Evolutionary conservation across 108 stramenopile genomes (phyloP).

Genomic region (Craspedostauros australis): DNA sequence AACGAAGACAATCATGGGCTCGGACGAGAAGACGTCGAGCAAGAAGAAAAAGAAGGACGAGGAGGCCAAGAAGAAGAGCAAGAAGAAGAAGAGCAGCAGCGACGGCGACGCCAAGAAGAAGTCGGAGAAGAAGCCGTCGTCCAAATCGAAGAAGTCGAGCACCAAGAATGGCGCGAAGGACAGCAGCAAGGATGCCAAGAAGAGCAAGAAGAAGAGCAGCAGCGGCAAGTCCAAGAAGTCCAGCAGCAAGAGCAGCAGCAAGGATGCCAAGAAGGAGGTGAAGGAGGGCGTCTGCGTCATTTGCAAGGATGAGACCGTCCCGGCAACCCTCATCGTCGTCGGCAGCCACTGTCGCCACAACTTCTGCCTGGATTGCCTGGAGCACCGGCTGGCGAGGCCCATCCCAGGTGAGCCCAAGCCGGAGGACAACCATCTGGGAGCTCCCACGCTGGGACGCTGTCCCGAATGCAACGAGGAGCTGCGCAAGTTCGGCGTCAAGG

Average conservation of each 20-base stretch:
- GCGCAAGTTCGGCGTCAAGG: constrained; percentile 16
- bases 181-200: not conserved
- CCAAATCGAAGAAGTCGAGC: constrained; percentile 5
- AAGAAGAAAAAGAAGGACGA: not conserved
- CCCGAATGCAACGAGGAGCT: constrained; percentile 13
- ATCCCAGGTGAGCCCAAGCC: constrained; percentile 2
- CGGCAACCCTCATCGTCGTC: constrained; percentile 4
- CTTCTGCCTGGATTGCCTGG: constrained; percentile 11
- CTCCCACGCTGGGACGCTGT: constrained; percentile 15
- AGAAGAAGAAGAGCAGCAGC: not conserved
- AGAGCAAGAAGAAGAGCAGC: not conserved
- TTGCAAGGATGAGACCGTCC: constrained; percentile 10
- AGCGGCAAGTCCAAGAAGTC: not conserved
- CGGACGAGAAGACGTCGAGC: not conserved
- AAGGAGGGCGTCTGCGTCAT: constrained; percentile 5
- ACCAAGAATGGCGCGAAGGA: not conserved
- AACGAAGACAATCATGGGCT: no score
- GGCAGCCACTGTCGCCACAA: constrained; percentile 10
- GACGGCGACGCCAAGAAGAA: not conserved
- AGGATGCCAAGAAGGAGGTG: not conserved
- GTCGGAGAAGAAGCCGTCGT: constrained; percentile 3
- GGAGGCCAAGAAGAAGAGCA: constrained; percentile 3
- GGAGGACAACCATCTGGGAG: constrained; percentile 12
- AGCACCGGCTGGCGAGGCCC: constrained; percentile 6
- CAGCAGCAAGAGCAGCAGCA: not conserved